phyloP scores from a whole-genome alignment of 176 grass and related monocot species.

The Cocos nucifera region DNA sequence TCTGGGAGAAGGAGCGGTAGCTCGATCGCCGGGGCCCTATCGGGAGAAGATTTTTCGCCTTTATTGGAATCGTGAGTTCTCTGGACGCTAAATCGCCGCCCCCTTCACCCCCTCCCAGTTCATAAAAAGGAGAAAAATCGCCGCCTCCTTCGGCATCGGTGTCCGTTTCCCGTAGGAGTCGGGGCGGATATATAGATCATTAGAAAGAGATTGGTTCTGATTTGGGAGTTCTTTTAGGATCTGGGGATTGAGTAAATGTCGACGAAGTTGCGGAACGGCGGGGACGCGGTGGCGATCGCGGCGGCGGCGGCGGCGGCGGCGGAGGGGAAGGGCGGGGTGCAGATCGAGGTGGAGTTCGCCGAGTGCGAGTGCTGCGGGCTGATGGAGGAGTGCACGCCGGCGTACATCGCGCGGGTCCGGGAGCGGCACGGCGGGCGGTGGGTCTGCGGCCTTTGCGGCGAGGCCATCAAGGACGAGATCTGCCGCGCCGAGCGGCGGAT shows the following conservation, averaged over 20 bases:
- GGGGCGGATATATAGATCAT: no score
- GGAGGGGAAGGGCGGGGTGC: neutral
- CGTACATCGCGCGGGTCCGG: constrained; percentile 5
- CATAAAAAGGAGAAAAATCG: no score
- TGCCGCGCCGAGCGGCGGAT: constrained; percentile 13
- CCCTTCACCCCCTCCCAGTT: no score
- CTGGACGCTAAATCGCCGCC: no score
- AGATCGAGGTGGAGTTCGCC: neutral
- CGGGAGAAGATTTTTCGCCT: no score
- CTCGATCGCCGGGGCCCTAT: no score
- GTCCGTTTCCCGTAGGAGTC: no score
- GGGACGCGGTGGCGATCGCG: neutral
- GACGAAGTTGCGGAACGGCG: neutral
- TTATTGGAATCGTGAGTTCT: no score
- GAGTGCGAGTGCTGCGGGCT: constrained; percentile 10
- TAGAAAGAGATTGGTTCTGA: neutral
- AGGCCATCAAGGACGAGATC: constrained; percentile 16
- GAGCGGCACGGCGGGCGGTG: constrained; percentile 4
- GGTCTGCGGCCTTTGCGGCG: constrained; percentile 18
- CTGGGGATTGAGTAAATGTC: neutral
- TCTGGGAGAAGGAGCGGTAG: no score
- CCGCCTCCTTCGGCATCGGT: no score
- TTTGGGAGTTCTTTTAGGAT: neutral
- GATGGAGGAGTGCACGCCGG: constrained; percentile 16
- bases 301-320: neutral